Conservation (phyloP, 495 filamentous ascomycete species). For the Trichoderma virens region DNA sequence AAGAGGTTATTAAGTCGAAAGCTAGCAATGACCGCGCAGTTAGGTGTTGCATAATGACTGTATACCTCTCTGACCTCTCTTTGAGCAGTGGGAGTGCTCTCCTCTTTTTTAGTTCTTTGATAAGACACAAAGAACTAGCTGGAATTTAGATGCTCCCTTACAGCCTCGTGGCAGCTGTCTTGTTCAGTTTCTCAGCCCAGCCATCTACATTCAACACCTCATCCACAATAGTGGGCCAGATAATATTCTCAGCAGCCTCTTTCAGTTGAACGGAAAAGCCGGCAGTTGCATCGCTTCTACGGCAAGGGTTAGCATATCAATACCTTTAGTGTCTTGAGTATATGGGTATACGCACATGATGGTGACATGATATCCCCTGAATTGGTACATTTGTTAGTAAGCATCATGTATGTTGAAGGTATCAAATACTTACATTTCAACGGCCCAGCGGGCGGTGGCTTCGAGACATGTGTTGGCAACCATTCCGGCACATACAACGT, state of each 20-base stretch:
- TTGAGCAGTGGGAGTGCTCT: too few relatives aligned
- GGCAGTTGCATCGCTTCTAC: neutral
- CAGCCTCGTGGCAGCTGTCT: too few relatives aligned
- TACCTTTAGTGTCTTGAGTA: neutral
- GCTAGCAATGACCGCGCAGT: too few relatives aligned
- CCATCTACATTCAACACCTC: neutral
- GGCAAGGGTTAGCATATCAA: neutral
- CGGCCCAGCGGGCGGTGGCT: slow-evolving; percentile 18
- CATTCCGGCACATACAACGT: slow-evolving; percentile 18
- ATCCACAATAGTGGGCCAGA: slow-evolving; percentile 7
- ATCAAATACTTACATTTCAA: neutral
- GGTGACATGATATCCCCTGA: neutral
- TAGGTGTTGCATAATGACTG: too few relatives aligned
- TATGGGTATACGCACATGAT: neutral
- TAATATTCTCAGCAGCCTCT: neutral
- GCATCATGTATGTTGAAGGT: too few relatives aligned
- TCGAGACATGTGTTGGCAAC: slow-evolving; percentile 20
- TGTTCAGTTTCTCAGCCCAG: neutral
- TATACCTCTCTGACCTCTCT: too few relatives aligned
- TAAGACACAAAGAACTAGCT: too few relatives aligned
- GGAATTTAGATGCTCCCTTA: too few relatives aligned
- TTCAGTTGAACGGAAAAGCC: neutral
- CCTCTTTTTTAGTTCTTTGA: too few relatives aligned
- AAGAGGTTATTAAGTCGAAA: too few relatives aligned
- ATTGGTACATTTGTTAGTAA: neutral